Base-by-base conservation (phyloP, 306 rosid species). In the Psophocarpus tetragonolobus region DNA sequence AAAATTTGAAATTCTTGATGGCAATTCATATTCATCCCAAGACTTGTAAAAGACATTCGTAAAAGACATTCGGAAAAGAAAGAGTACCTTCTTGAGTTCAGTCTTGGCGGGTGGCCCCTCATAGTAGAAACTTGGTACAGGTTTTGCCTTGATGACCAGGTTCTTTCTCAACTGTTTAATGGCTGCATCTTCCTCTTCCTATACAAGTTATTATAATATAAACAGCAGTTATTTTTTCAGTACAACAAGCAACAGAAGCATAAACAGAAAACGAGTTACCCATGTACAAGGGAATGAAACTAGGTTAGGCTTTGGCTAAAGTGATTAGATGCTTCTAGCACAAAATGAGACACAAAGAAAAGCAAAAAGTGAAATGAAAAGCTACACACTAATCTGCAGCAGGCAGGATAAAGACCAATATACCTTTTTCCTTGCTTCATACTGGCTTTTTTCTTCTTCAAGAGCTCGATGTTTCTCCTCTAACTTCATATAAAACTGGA, bases 171-270 rank as follows among this genome's bases (percentile, higher is more conserved):
- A 67, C 86, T 84, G 89, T 87, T 88, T 93, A 86, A 96, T 24
- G 38, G 98, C 93, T 73, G 97, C 96, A 45, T 93, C 94, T 58
- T 96, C 94, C 91, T 96, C 99, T 88, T 93, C 99, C 99, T 96
- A 75, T 45, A 60, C 80, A 66, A 8, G 48, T 80, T 68, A 74
- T 33, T 70, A 63, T 68, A 29, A 26, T 64, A 68, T 39, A 84
- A 20, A 61, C 71, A 48, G 32, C 10, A 76, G 72, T 39, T n/a
- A 14, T 35, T 47, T 41, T 11, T 77, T 74, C 61, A 53, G 32
- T 27, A 65, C 23, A 27, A 42, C n/a, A 10, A 2, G 62, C 61
- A 67, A 67, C 68, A 69, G 18, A 48, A 68, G 56, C 41, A 47
- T 64, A 47, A 61, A 61, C 23, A 57, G 20, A n/a, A 35, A 73